Percentiles rank a stretch among this genome's conserved stretches.
Conservation (phyloP, 208 protist genomes). For the Naegleria gruberi region DNA sequence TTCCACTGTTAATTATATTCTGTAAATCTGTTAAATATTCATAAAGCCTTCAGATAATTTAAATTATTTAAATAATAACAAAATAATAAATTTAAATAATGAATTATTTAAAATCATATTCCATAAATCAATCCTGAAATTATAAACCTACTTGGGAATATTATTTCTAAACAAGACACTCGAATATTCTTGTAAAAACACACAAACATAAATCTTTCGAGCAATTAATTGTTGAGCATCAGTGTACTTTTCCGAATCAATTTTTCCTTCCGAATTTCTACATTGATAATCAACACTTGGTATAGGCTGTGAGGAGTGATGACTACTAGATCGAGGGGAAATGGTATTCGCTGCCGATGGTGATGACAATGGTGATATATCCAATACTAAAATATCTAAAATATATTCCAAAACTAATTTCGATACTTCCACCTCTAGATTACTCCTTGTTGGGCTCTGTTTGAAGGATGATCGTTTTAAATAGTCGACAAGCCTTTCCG, state of each 20-base stretch:
- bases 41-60: background rate
- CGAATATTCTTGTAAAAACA: background rate
- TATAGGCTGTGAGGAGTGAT: too few species aligned
- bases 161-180: background rate
- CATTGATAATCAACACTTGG: background rate
- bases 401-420: background rate
- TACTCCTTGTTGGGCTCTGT: background rate
- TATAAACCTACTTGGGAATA: background rate
- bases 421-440: background rate
- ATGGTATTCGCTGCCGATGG: too few species aligned
- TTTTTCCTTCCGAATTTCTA: background rate
- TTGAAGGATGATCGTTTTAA: background rate
- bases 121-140: too few species aligned
- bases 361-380: background rate
- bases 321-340: too few species aligned
- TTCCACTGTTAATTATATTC: background rate
- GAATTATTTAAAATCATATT: too few species aligned
- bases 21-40: background rate
- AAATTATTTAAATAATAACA: too few species aligned
- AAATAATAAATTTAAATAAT: too few species aligned
- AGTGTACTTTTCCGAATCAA: background rate
- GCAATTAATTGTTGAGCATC: background rate
- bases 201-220: background rate
- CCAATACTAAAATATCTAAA: background rate
- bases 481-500: background rate